Evolutionary conservation across 2,329 filamentous ascomycete genomes (phyloP), one percentile per base, ranked within the genome.

Genomic region (Elsinoe necatrix): DNA sequence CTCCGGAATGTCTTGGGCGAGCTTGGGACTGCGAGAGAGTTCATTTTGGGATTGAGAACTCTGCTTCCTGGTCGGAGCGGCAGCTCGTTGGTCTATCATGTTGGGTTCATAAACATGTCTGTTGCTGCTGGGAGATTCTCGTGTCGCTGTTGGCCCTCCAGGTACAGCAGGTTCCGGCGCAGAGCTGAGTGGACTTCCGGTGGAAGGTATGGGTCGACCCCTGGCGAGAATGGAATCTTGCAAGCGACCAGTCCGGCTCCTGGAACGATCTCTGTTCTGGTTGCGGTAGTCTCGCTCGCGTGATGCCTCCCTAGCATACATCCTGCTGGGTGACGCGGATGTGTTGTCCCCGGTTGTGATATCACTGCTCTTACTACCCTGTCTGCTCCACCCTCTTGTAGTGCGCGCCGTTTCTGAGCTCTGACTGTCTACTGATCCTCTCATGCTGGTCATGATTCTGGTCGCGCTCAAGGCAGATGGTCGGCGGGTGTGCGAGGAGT

Each of bases 151-250:
- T 57, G 91, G 89, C 4, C 91, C 91, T 50, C 80, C 85, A 31
- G 89, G 89, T 34, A 96, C 79, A 25, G 84, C 91, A 4, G 92
- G 92, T 35, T 86, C 92, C 12, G 92, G 91, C 23, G 34, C 41
- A 18, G 21, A 51, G 31, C 69, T 67, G 59, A 64, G 67, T 48
- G 62, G 66, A 63, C 65, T 75, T 65, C 79, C 73, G 37, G 69
- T 68, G 51, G 70, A 69, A 35, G 73, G 72, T n/a, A 71, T 68
- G 5, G 72, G 67, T 37, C 73, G 67, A 14, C 72, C 72, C 58
- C 74, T 68, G 47, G 72, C 70, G 59, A 76, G 61, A 50, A 77
- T 69, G 3, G 74, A 75, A 23, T 52, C 55, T 31, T 37, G 25
- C 20, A 42, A 5, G 12, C 48, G 25, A 6, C 48, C 56, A 9